Base-by-base conservation (phyloP, 2,329 filamentous ascomycete genomes). In the Epicoccum sorghinum region DNA sequence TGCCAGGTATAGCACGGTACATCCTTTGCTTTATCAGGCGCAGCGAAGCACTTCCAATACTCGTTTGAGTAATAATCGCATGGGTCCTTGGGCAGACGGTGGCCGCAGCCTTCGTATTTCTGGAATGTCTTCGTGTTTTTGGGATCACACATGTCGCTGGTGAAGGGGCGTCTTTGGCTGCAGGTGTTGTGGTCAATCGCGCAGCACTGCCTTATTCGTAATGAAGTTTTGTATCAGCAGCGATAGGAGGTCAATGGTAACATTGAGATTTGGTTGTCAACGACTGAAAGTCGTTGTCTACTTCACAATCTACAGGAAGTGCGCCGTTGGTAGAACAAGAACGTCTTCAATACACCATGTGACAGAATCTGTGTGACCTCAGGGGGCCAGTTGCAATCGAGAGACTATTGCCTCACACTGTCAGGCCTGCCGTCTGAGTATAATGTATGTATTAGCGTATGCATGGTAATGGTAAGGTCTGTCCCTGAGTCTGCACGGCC, bases 21-120 rank as follows among this genome's bases (percentile, higher is more conserved):
- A 9, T 42, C 38, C 8, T 27, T 42, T 27, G 38, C 30, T 9
- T n/a, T 5, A 9, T 41, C 30, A 10, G 13, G 24, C 3, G 23
- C 3, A n/a, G 23, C 46, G 10, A 35, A 35, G 22, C 43, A 46
- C n/a, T 46, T 45, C 23, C 29, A 29, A 14, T 25, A 29, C 3
- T 33, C 30, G 38, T 47, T 29, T 14, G 29, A 25, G 24, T 27
- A 52, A 18, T 42, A 52, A 30, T 47, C 43, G 23, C 49, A 46
- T 0, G 37, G 37, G 3, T 46, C 32, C 32, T 37, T 40, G 10
- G 36, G 49, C 4, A 52, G 49, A 9, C 41, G 42, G 36, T 52
- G 49, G 6, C 23, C 9, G 42, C 49, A 52, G 8, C 32, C 30
- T 22, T 47, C 42, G 24, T 46, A 47, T 23, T 14, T 13, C 14